Conservation (phyloP, 192 early-diverging fungal species). For the Coemansia sp. region DNA sequence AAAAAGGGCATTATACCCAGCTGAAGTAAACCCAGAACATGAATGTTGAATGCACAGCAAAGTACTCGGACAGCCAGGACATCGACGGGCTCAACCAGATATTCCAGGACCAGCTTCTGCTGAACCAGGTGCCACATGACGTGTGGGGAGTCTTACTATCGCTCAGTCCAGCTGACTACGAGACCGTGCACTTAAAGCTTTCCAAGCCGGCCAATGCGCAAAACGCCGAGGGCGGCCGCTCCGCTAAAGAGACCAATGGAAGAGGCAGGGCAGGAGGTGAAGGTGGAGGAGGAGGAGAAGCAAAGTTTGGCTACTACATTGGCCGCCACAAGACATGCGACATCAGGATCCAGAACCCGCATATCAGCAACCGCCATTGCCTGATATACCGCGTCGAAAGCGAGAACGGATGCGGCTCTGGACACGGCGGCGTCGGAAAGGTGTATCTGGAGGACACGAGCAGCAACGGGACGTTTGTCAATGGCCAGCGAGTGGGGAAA, state of each 20-base stretch:
- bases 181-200: conserved; percentile 45
- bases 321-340: conserved; percentile 55
- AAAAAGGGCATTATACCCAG: too few relatives aligned
- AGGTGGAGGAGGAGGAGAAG: background rate
- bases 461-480: conserved; percentile 72
- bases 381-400: conserved; percentile 50
- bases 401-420: conserved; percentile 9
- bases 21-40: too few relatives aligned
- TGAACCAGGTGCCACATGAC: conserved; percentile 44
- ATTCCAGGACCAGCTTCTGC: conserved; percentile 49
- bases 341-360: conserved; percentile 45
- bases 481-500: conserved; percentile 55
- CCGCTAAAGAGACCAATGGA: background rate
- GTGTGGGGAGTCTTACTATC: conserved; percentile 56
- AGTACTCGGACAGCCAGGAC: conserved; percentile 30
- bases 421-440: conserved; percentile 1
- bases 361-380: conserved; percentile 57
- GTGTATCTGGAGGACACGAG: conserved; percentile 56
- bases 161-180: conserved; percentile 50
- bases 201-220: conserved; percentile 17
- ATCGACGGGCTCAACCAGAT: conserved; percentile 48
- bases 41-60: background rate
- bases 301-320: conserved; percentile 50
- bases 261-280: background rate
- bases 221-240: background rate